A percentile compares a stretch with the other conserved stretches of the same genome.
These are phyloP conservation scores for Verticillium dahliae DNA, from an alignment of 2,329 filamentous ascomycete species.

Conservation along the genomic window DNA sequence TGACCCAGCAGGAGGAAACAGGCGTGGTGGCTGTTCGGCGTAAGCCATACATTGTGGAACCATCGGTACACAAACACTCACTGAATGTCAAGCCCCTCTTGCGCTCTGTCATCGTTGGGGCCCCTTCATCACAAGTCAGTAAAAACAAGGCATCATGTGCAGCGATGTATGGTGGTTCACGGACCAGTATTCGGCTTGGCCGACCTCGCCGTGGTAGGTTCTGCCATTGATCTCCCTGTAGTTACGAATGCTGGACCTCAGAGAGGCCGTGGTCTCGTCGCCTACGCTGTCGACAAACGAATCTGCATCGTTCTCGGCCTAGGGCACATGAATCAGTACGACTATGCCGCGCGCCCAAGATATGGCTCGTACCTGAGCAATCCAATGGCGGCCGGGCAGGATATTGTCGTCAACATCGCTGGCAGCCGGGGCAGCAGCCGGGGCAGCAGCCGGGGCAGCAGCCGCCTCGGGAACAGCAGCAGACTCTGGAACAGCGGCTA, in stretches of 20 bases:
- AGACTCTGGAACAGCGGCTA: too few relatives aligned
- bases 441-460: neutral
- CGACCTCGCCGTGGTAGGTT: conserved; percentile 25
- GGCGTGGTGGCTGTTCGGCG: neutral
- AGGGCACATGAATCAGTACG: neutral
- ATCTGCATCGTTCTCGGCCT: neutral
- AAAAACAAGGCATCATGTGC: too few relatives aligned
- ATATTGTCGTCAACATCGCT: neutral
- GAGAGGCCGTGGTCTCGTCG: conserved; percentile 19
- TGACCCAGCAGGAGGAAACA: neutral
- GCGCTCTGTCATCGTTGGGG: neutral
- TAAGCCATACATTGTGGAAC: neutral
- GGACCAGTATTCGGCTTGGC: neutral
- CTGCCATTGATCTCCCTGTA: conserved; percentile 30
- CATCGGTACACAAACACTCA: neutral
- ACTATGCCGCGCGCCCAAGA: neutral
- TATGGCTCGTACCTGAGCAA: neutral
- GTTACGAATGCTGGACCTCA: conserved; percentile 27
- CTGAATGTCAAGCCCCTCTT: neutral
- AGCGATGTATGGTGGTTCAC: neutral
- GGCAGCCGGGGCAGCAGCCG: neutral
- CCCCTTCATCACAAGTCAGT: neutral
- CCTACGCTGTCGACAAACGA: neutral
- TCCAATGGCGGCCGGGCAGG: neutral
- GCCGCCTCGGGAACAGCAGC: neutral